These are phyloP conservation scores for Penicillium tannophilum DNA, from an alignment of 495 filamentous ascomycete species.

Conservation along the genomic window DNA sequence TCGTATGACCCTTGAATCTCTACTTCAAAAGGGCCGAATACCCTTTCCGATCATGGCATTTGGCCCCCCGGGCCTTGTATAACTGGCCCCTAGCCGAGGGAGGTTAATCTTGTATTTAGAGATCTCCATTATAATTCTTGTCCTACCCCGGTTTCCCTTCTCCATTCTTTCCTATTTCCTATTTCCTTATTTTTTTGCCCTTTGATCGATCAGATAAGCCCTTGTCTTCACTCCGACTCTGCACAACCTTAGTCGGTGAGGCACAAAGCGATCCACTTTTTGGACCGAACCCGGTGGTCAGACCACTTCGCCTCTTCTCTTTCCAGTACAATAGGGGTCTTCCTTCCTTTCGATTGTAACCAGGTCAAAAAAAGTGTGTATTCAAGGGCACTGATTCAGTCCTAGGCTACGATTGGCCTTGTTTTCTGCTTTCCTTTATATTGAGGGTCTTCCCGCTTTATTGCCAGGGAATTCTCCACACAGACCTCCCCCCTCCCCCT, in stretches of 20 bases:
- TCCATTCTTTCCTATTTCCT: neutral
- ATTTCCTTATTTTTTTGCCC: neutral
- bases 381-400: neutral
- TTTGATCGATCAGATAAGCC: neutral
- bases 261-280: slow-evolving; percentile 20
- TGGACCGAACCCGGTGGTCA: slow-evolving; percentile 22
- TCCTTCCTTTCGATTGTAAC: neutral
- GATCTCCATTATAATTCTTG: neutral
- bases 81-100: neutral
- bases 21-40: neutral
- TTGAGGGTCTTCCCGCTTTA: slow-evolving; percentile 4
- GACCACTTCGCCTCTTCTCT: slow-evolving; percentile 30
- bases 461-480: slow-evolving; percentile 14
- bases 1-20: neutral
- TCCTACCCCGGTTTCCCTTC: neutral
- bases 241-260: slow-evolving; percentile 9
- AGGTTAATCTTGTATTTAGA: neutral
- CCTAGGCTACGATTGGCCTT: slow-evolving; percentile 3
- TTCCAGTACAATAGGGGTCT: slow-evolving; percentile 10
- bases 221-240: neutral
- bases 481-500: slow-evolving; percentile 9
- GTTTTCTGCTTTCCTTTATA: slow-evolving; percentile 15
- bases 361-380: neutral
- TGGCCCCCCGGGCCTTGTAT: neutral
- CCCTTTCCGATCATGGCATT: neutral